A percentile compares a stretch with the other conserved stretches of the same genome.
phyloP scores from a whole-genome alignment of 139 green algal species.

The Micractinium conductrix region DNA sequence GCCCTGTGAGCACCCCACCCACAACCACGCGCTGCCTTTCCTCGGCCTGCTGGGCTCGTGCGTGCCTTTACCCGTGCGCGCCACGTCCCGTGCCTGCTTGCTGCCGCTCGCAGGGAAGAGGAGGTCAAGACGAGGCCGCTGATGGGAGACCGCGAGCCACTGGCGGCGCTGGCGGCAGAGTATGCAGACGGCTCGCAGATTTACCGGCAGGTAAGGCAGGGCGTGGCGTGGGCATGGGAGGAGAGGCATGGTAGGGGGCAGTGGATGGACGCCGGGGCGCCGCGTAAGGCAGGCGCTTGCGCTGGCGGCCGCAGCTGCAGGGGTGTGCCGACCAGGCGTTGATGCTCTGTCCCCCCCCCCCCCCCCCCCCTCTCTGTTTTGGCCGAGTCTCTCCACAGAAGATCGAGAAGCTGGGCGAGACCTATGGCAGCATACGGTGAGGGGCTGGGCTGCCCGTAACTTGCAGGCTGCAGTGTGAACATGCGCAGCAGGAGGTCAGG shows the following conservation, averaged over 20 bases:
- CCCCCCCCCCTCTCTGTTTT: too few relatives aligned
- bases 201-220: conserved; percentile 79
- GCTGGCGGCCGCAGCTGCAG: too few relatives aligned
- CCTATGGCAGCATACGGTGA: neutral
- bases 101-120: neutral
- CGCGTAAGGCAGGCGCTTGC: conserved; percentile 60
- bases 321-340: too few relatives aligned
- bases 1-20: neutral
- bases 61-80: too few relatives aligned
- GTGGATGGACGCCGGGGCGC: conserved; percentile 68
- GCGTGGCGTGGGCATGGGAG: too few relatives aligned
- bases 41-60: neutral
- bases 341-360: too few relatives aligned
- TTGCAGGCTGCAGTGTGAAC: conserved; percentile 36
- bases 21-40: neutral
- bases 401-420: neutral
- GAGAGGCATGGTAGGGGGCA: too few relatives aligned
- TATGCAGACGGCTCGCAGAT: conserved; percentile 73
- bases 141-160: conserved; percentile 27
- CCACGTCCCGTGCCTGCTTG: too few relatives aligned
- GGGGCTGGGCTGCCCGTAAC: neutral
- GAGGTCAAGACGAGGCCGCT: conserved; percentile 18
- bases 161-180: conserved; percentile 51
- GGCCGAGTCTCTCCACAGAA: too few relatives aligned
- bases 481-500: too few relatives aligned